Evolutionary conservation across 345 rosid genomes (phyloP).

Genomic region (Citrus medica): DNA sequence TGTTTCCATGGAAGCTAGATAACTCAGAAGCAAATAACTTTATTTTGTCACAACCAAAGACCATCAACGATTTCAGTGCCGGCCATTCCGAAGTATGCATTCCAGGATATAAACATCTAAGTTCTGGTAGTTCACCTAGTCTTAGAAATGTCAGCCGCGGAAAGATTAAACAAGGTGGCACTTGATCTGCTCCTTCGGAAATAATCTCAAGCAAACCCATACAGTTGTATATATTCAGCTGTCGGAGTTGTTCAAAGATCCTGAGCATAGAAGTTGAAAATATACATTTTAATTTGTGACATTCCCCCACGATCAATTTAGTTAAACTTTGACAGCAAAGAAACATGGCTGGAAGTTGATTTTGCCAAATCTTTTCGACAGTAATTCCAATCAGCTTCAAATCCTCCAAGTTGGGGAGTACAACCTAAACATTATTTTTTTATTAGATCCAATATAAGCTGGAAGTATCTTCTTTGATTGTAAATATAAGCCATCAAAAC

Average conservation of each 20-base stretch:
- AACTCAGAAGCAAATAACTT: too few relatives aligned
- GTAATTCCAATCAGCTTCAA: background rate
- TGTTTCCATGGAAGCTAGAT: too few relatives aligned
- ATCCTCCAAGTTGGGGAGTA: constrained; percentile 10
- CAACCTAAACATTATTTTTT: constrained; percentile 11
- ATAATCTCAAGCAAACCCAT: background rate
- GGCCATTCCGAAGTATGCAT: too few relatives aligned
- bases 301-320: background rate
- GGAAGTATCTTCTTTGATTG: too few relatives aligned
- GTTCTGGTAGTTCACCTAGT: too few relatives aligned
- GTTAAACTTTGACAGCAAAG: background rate
- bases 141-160: too few relatives aligned
- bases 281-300: background rate
- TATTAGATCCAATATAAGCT: too few relatives aligned
- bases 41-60: too few relatives aligned
- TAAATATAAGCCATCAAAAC: too few relatives aligned
- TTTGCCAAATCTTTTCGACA: constrained; percentile 9
- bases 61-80: too few relatives aligned
- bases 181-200: background rate
- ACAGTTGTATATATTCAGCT: background rate
- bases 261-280: background rate
- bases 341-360: background rate
- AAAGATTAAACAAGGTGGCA: background rate
- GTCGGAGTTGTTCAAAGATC: background rate
- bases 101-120: too few relatives aligned